Percentiles rank a stretch among this genome's conserved stretches.
Evolutionary conservation across 768 basidiomycete species (phyloP).

Genomic region (Trametes villosa): DNA sequence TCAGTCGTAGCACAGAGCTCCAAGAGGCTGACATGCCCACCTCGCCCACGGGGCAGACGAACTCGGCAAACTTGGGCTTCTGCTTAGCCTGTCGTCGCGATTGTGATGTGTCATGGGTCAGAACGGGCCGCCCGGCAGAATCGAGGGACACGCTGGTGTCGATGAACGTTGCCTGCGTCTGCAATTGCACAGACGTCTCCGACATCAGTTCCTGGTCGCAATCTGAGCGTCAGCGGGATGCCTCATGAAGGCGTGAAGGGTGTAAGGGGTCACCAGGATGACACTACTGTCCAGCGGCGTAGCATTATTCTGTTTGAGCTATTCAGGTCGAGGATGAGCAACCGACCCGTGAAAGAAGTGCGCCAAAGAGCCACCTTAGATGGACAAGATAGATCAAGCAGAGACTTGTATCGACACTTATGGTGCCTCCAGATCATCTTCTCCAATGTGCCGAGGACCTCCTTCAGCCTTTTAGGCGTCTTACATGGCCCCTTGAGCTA

Average conservation of each 20-base stretch:
- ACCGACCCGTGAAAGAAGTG: neutral
- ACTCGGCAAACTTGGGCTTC: conserved; percentile 84
- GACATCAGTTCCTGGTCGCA: conserved; percentile 71
- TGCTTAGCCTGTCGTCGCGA: conserved; percentile 46
- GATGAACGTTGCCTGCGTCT: conserved; percentile 52
- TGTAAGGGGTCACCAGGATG: conserved; percentile 54
- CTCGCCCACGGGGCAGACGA: conserved; percentile 66
- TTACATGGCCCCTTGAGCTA: conserved; percentile 49
- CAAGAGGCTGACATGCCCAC: conserved; percentile 39
- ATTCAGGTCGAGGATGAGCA: neutral
- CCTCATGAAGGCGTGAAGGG: neutral
- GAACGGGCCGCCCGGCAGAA: conserved; percentile 52
- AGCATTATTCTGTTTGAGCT: conserved; percentile 47
- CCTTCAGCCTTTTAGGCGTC: conserved; percentile 76
- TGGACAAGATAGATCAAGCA: conserved; percentile 70
- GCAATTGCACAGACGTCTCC: conserved; percentile 59
- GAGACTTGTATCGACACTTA: conserved; percentile 69
- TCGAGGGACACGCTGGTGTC: conserved; percentile 53
- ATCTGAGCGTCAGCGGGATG: neutral
- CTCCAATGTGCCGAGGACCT: conserved; percentile 55
- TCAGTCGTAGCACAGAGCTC: neutral
- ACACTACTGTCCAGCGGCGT: conserved; percentile 59
- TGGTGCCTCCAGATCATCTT: conserved; percentile 68
- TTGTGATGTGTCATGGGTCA: conserved; percentile 51
- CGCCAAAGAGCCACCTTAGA: conserved; percentile 68